These are phyloP conservation scores for Penicillium tannophilum DNA, from an alignment of 495 filamentous ascomycete species.

Conservation along the genomic window DNA sequence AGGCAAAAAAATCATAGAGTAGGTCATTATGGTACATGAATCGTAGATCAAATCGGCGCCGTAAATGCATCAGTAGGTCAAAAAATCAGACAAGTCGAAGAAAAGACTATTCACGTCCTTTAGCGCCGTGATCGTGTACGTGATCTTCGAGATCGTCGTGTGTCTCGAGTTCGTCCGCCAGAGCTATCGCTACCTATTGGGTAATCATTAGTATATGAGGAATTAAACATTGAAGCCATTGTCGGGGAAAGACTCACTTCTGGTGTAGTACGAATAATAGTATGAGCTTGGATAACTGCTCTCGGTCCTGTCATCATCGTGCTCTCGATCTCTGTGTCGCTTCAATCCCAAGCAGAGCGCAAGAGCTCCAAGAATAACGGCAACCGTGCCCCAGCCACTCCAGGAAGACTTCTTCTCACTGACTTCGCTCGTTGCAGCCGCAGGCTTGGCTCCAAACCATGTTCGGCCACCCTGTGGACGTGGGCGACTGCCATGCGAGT, in stretches of 20 bases:
- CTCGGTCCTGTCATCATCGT: slow-evolving; percentile 47
- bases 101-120: slow-evolving; percentile 6
- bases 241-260: slow-evolving; percentile 39
- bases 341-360: slow-evolving; percentile 77
- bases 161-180: slow-evolving; percentile 50
- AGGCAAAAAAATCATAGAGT: slow-evolving; percentile 20
- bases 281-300: slow-evolving; percentile 50
- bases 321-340: slow-evolving; percentile 57
- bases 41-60: slow-evolving; percentile 26
- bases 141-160: slow-evolving; percentile 46
- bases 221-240: not conserved
- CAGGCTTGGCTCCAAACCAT: slow-evolving; percentile 69
- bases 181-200: slow-evolving; percentile 51
- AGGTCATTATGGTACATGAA: slow-evolving; percentile 41
- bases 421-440: slow-evolving; percentile 36
- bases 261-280: slow-evolving; percentile 47
- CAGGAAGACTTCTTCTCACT: slow-evolving; percentile 60
- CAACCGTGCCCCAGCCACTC: slow-evolving; percentile 57
- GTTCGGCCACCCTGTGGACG: slow-evolving; percentile 56
- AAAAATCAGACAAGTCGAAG: not conserved
- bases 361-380: slow-evolving; percentile 64
- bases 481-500: slow-evolving; percentile 48
- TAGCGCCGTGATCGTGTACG: slow-evolving; percentile 38
- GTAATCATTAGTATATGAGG: slow-evolving; percentile 17
- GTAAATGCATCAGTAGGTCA: slow-evolving; percentile 29